These are phyloP conservation scores for Kwoniella newhampshirensis DNA, from an alignment of 768 basidiomycete species.

Conservation along the genomic window DNA sequence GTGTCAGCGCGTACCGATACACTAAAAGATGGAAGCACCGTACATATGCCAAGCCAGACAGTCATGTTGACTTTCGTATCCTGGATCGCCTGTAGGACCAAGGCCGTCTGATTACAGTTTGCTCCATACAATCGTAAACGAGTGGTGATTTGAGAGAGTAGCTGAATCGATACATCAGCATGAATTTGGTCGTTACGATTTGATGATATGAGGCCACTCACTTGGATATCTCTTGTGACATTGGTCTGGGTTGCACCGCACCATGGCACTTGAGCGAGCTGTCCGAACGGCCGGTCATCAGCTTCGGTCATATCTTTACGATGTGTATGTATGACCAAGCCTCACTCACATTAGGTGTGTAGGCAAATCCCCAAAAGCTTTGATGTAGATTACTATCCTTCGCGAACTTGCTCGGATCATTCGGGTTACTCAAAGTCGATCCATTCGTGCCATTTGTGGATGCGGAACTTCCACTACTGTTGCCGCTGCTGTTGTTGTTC, in stretches of 20 bases:
- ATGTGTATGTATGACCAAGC: background rate
- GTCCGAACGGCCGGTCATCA: background rate
- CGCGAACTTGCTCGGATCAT: slow-evolving; percentile 74
- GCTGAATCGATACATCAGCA: slow-evolving; percentile 54
- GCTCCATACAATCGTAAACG: slow-evolving; percentile 68
- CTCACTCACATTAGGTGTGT: slow-evolving; percentile 63
- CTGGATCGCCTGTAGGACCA: slow-evolving; percentile 78
- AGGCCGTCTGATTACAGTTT: slow-evolving; percentile 54
- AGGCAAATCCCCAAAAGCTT: slow-evolving; percentile 81
- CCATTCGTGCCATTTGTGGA: slow-evolving; percentile 29
- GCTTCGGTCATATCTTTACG: too few species aligned
- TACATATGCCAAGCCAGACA: slow-evolving; percentile 60
- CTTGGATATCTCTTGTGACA: slow-evolving; percentile 50
- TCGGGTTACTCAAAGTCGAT: slow-evolving; percentile 57
- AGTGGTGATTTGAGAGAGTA: slow-evolving; percentile 81
- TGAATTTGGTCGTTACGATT: background rate
- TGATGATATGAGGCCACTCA: slow-evolving; percentile 1
- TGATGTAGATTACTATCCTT: slow-evolving; percentile 69
- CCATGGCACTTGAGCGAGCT: slow-evolving; percentile 32
- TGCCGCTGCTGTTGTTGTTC: slow-evolving; percentile 24
- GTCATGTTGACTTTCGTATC: slow-evolving; percentile 83
- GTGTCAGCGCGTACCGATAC: slow-evolving; percentile 1
- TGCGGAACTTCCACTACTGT: slow-evolving; percentile 1
- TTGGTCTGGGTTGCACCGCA: slow-evolving; percentile 48
- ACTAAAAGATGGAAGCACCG: slow-evolving; percentile 12